Percentiles rank a stretch among this genome's conserved stretches.
These are phyloP conservation scores for Pseudopyrenochaeta lycopersici DNA, from an alignment of 2,329 filamentous ascomycete species.

Conservation along the genomic window DNA sequence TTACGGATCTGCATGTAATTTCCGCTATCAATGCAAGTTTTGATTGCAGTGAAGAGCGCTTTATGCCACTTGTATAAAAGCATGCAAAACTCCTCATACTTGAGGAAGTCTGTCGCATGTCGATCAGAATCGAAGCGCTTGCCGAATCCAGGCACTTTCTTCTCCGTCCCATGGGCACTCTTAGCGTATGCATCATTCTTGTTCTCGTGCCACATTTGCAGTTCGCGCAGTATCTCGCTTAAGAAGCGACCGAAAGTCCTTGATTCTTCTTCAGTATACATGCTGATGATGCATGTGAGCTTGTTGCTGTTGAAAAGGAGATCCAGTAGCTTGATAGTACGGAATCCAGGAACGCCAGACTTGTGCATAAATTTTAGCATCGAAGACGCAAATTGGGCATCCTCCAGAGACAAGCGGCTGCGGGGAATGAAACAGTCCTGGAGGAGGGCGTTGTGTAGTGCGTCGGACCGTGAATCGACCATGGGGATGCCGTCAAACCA, in stretches of 20 bases:
- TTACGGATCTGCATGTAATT: slow-evolving; percentile 99
- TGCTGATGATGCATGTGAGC: slow-evolving; percentile 83
- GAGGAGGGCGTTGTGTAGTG: slow-evolving; percentile 77
- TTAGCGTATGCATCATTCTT: slow-evolving; percentile 76
- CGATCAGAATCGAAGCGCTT: slow-evolving; percentile 75
- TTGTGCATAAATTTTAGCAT: slow-evolving; percentile 89
- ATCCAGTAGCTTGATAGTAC: slow-evolving; percentile 83
- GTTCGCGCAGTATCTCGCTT: slow-evolving; percentile 79
- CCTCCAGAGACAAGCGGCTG: slow-evolving; percentile 80
- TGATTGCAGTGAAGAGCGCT: slow-evolving; percentile 79
- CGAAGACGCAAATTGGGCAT: slow-evolving; percentile 88
- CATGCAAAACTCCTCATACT: slow-evolving; percentile 86
- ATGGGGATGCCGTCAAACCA: slow-evolving; percentile 76
- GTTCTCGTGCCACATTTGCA: slow-evolving; percentile 85
- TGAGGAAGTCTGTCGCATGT: slow-evolving; percentile 75
- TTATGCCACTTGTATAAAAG: slow-evolving; percentile 91
- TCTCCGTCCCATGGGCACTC: slow-evolving; percentile 75
- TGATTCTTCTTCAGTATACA: slow-evolving; percentile 87
- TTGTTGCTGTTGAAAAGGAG: slow-evolving; percentile 85
- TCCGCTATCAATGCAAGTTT: slow-evolving; percentile 78
- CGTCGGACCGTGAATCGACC: slow-evolving; percentile 65
- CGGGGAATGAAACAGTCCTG: slow-evolving; percentile 94
- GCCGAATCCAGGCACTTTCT: slow-evolving; percentile 79
- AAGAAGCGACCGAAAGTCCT: slow-evolving; percentile 94
- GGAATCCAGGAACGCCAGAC: slow-evolving; percentile 84